Evolutionary conservation across 129 eudicot species (phyloP).

Genomic region (Deinandra increscens): DNA sequence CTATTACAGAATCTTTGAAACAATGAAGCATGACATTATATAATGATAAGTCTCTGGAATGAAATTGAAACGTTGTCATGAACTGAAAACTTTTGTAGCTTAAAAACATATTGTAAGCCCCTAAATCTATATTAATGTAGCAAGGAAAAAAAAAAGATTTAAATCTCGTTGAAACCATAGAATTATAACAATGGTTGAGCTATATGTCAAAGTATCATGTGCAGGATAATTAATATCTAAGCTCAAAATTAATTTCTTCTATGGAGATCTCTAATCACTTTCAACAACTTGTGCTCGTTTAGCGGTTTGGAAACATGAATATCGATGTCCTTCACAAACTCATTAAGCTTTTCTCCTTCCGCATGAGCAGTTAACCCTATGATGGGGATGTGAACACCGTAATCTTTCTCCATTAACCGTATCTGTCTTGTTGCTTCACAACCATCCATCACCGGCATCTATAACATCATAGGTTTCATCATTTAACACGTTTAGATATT

Average conservation of each 20-base stretch:
- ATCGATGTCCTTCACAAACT: conserved; percentile 15
- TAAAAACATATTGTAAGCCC: neutral
- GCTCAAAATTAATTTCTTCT: neutral
- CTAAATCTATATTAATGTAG: conserved; percentile 2
- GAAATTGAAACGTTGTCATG: too few relatives aligned
- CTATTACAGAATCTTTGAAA: too few relatives aligned
- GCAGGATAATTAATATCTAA: neutral
- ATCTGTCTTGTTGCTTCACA: conserved; percentile 36
- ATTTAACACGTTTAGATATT: neutral
- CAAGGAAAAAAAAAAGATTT: conserved; percentile 8
- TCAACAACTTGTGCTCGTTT: conserved; percentile 17
- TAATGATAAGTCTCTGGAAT: too few relatives aligned
- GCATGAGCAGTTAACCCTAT: conserved; percentile 51
- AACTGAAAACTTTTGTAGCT: neutral
- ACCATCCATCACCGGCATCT: conserved; percentile 32
- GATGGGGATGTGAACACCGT: conserved; percentile 46
- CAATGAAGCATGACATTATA: too few relatives aligned
- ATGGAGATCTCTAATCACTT: conserved; percentile 30
- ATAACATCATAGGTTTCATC: neutral
- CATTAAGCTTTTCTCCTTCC: conserved; percentile 20
- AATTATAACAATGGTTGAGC: neutral
- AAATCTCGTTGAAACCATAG: conserved; percentile 9
- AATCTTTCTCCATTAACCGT: conserved; percentile 37
- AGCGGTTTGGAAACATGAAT: conserved; percentile 41
- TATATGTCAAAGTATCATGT: conserved; percentile 11